Percentiles rank a stretch among this genome's conserved stretches.
Evolutionary conservation across 2,329 filamentous ascomycete species (phyloP).

Genomic region (Epichloe gansuensis): DNA sequence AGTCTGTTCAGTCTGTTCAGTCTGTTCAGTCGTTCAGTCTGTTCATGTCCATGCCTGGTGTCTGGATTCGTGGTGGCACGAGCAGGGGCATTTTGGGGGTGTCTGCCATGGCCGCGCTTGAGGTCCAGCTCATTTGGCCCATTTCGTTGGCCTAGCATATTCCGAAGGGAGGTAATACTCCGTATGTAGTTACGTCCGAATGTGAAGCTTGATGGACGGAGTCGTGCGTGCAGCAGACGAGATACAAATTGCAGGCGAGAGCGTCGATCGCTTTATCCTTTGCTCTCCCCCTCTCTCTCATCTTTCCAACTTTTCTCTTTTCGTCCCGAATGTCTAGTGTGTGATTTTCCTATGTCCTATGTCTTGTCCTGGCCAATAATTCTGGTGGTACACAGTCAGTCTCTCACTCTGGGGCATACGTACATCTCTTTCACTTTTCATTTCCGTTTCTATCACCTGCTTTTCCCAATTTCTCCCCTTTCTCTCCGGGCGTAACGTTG

Average conservation of each 20-base stretch:
- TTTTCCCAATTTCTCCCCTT: neutral
- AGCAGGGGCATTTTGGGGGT: neutral
- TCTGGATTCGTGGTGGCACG: too few relatives aligned
- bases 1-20: too few relatives aligned
- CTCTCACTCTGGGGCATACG: neutral
- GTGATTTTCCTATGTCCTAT: neutral
- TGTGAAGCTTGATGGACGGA: neutral
- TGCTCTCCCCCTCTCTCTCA: neutral
- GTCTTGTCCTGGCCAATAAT: neutral
- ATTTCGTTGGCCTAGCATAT: neutral
- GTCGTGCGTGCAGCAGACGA: neutral
- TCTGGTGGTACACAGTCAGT: neutral
- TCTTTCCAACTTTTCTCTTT: neutral
- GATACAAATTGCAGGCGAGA: slow-evolving; percentile 1
- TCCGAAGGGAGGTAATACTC: neutral
- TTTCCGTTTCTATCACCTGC: neutral
- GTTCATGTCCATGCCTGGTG: neutral
- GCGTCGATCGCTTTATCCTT: slow-evolving; percentile 2
- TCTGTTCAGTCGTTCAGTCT: neutral
- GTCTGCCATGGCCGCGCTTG: neutral
- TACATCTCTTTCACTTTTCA: neutral
- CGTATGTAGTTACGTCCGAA: too few relatives aligned
- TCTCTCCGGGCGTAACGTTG: neutral
- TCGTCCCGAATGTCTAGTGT: neutral
- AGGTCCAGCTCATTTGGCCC: neutral